phyloP scores from a whole-genome alignment of 306 rosid species.

The Dryas drummondii region DNA sequence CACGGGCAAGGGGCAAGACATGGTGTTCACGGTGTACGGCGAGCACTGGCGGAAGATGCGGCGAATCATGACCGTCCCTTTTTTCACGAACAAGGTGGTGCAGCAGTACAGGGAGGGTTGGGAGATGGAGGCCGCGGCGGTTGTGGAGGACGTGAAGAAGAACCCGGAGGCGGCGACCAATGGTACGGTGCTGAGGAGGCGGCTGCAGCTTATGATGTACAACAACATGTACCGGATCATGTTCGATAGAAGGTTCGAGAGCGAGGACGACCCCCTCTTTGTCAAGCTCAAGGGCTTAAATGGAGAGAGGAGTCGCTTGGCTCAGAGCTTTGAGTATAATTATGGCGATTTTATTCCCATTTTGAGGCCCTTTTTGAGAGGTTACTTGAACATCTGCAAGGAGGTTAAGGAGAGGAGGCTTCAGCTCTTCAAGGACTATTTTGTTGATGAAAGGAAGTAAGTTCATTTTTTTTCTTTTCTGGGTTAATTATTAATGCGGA shows the following conservation, averaged over 20 bases:
- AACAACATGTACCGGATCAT: conserved; percentile 84
- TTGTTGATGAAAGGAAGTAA: conserved; percentile 87
- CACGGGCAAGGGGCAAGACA: conserved; percentile 87
- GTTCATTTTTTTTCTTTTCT: conserved; percentile 8
- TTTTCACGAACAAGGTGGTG: conserved; percentile 88
- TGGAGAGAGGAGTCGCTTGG: conserved; percentile 78
- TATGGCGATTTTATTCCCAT: conserved; percentile 89
- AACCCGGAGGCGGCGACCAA: conserved; percentile 41
- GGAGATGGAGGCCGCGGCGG: conserved; percentile 69
- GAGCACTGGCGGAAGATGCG: conserved; percentile 97
- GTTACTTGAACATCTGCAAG: conserved; percentile 75
- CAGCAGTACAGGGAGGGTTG: conserved; percentile 80
- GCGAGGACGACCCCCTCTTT: conserved; percentile 67
- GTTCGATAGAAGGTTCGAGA: conserved; percentile 81
- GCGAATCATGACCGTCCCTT: conserved; percentile 89
- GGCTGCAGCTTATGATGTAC: conserved; percentile 89
- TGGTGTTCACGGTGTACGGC: conserved; percentile 93
- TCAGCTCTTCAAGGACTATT: conserved; percentile 73
- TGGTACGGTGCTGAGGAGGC: conserved; percentile 57
- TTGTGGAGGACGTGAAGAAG: conserved; percentile 66
- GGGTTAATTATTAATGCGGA: too few relatives aligned
- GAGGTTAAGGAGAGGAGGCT: conserved; percentile 76
- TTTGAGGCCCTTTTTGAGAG: conserved; percentile 78
- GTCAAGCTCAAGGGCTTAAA: conserved; percentile 55
- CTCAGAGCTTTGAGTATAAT: conserved; percentile 90